A percentile compares a stretch with the other conserved stretches of the same genome.
Evolutionary conservation across 2,329 filamentous ascomycete genomes (phyloP).

Genomic region (Aspergillus latus): DNA sequence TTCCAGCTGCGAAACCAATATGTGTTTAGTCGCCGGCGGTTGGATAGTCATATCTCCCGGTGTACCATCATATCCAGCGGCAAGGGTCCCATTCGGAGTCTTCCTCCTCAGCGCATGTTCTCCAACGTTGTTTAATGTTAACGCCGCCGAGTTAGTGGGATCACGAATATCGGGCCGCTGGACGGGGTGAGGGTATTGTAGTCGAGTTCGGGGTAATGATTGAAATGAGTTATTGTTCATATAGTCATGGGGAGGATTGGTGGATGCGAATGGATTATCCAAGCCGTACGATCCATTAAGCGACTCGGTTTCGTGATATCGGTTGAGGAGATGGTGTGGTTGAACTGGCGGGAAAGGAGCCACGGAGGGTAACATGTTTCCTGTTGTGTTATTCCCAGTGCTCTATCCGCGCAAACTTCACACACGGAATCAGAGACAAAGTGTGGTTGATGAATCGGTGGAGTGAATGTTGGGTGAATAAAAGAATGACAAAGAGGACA

Average conservation of each 20-base stretch:
- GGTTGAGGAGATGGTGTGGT: constrained; percentile 41
- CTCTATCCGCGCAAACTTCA: neutral
- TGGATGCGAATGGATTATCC: constrained; percentile 27
- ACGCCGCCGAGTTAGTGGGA: constrained; percentile 25
- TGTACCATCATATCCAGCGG: constrained; percentile 86
- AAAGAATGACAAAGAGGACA: constrained; percentile 10
- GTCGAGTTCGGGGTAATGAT: constrained; percentile 31
- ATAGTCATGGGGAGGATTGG: constrained; percentile 28
- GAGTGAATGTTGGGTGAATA: neutral
- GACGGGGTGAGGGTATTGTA: constrained; percentile 42
- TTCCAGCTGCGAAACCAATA: constrained; percentile 66
- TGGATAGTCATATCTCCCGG: constrained; percentile 70
- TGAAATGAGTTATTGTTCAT: constrained; percentile 30
- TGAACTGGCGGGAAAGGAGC: constrained; percentile 45
- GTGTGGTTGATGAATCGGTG: neutral
- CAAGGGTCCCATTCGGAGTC: constrained; percentile 89
- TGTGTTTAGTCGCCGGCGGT: constrained; percentile 77
- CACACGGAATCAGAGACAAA: constrained; percentile 5
- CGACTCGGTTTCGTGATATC: constrained; percentile 32
- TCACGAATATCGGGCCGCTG: constrained; percentile 37
- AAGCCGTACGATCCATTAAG: constrained; percentile 33
- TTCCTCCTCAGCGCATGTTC: constrained; percentile 87
- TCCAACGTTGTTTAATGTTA: constrained; percentile 22
- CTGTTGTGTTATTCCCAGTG: constrained; percentile 15
- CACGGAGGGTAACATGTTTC: constrained; percentile 50